phyloP scores from a whole-genome alignment of 106 monocot genomes.

The Gastrodia elata region DNA sequence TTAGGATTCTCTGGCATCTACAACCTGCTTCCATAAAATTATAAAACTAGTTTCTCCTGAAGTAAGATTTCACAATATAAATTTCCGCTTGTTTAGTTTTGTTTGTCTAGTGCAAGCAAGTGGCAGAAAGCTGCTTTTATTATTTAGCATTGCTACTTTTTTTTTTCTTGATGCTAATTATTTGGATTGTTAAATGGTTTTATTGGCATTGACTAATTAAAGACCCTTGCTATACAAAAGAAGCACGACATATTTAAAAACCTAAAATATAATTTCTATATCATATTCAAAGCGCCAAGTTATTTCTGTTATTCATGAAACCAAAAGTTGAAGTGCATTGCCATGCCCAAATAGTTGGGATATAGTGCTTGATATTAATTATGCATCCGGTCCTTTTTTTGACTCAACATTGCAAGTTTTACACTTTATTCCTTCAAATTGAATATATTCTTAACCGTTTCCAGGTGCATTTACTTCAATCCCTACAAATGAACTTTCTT shows the following conservation, averaged over 20 bases:
- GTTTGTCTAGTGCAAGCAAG: neutral
- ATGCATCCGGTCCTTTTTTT: neutral
- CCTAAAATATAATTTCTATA: too few species aligned
- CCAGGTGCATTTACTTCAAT: neutral
- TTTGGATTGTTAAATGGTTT: constrained; percentile 2
- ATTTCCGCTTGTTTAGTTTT: neutral
- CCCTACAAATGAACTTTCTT: neutral
- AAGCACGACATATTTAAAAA: too few species aligned
- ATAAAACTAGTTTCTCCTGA: neutral
- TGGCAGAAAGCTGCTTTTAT: neutral
- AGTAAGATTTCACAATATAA: neutral
- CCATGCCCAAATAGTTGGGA: neutral
- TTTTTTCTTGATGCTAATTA: neutral
- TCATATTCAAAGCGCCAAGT: neutral
- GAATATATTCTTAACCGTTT: neutral
- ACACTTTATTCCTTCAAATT: neutral
- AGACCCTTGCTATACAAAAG: neutral
- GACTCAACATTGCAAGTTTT: neutral
- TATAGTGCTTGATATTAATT: neutral
- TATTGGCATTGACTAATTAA: neutral
- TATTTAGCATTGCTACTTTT: neutral
- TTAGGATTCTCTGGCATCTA: neutral
- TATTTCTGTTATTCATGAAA: neutral
- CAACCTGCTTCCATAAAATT: neutral
- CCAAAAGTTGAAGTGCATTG: neutral